Evolutionary conservation across 352 stramenopile genomes (phyloP), one percentile per base, ranked within the genome.

Genomic region (Globisporangium mamillatum): DNA sequence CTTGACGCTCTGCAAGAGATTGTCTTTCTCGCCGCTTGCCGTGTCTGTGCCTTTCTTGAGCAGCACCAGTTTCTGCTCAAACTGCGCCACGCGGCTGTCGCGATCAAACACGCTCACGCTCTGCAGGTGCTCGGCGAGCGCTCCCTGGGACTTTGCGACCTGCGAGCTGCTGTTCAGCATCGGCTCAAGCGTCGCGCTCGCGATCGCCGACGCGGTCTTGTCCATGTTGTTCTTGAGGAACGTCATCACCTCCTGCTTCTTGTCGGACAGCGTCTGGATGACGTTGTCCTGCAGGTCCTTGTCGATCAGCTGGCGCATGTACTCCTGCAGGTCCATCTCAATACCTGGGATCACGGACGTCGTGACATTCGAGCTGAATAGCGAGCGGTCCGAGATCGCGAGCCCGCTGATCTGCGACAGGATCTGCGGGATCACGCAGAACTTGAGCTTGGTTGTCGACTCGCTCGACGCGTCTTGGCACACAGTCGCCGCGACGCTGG

Each of bases 351-450:
- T 58, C 53, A 58, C 53, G 4, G 53, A 58, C 24, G 53, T 58
- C 53, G 53, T 36, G 24, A 32, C 53, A 14, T 58, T 58, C 53
- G 53, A 58, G 53, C 53, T 57, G 12, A 57, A 29, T 12, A 57
- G 52, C 22, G 52, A 57, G 10, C 52, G 52, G 24, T 57, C 52
- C 52, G 52, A 25, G 52, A 57, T 57, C 24, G 52, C 52, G 52
- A 57, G 52, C 4, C 52, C 52, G 22, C 52, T 57, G 52, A 57
- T 57, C 52, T 57, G 52, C 24, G 52, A 57, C 52, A 57, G 52
- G 24, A 57, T 57, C 52, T 57, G 52, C 52, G 52, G 52, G 24
- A 57, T 57, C 52, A 57, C 52, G 12, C 52, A 57, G 52, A 57
- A 57, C 52, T 57, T 57, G 24, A 57, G 24, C 52, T 57, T 57